These are phyloP conservation scores for Phialemonium atrogriseum DNA, from an alignment of 2,329 filamentous ascomycete species.

Conservation along the genomic window DNA sequence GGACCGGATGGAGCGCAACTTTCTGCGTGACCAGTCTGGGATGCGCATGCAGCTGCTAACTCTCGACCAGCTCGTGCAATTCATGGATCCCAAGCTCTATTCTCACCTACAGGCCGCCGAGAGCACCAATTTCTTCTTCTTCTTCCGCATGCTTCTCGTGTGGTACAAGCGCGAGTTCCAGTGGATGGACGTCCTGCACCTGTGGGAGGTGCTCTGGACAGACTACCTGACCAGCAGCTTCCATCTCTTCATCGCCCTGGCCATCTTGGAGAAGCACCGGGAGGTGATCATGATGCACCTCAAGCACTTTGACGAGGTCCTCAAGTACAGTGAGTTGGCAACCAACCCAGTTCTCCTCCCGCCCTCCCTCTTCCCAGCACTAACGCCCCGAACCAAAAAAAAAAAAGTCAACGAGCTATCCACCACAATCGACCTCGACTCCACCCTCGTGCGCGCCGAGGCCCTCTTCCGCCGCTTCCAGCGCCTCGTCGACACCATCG, in stretches of 20 bases:
- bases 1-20: constrained; percentile 97
- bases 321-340: constrained; percentile 74
- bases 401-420: constrained; percentile 83
- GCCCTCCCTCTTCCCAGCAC: background rate
- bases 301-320: constrained; percentile 88
- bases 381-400: too few relatives aligned
- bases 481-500: constrained; percentile 79
- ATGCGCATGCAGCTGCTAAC: constrained; percentile 90
- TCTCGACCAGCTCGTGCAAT: constrained; percentile 88
- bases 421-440: constrained; percentile 82
- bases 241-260: constrained; percentile 87
- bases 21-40: constrained; percentile 87
- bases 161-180: constrained; percentile 98
- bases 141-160: constrained; percentile 97
- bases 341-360: background rate
- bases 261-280: constrained; percentile 92
- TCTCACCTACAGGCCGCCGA: constrained; percentile 82
- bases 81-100: constrained; percentile 94
- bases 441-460: constrained; percentile 81
- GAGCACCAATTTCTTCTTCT: constrained; percentile 99
- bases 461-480: constrained; percentile 82
- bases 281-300: constrained; percentile 94
- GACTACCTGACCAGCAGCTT: constrained; percentile 85
- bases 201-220: constrained; percentile 95
- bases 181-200: constrained; percentile 74